Base-by-base conservation (phyloP, 169 alveolate genomes). In the Plasmodium chabaudi region DNA sequence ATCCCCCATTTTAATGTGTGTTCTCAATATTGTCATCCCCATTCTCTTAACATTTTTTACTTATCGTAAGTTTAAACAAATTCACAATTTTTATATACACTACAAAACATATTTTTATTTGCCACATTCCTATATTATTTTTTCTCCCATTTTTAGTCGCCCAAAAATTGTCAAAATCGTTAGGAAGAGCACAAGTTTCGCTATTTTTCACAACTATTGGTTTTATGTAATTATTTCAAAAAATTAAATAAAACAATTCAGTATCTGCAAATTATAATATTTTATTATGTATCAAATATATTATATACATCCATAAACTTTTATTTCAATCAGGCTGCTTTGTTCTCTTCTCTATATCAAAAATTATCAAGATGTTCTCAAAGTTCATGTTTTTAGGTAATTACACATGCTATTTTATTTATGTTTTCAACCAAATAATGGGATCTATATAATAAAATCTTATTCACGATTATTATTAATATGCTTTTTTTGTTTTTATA, bases 161-260 rank as follows among this genome's bases (percentile, higher is more conserved):
- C 13, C 88, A 75, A 51, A 75, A 75, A 55, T 57, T 75, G 75
- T 75, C 88, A 21, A 75, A 75, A 68, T 61, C 77, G 13, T 63
- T 75, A 17, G 88, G 88, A n/a, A 51, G 88, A 65, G 88, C 88
- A 15, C 88, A 75, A 55, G 88, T 75, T 75, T 75, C 88, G 23
- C 61, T 75, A 42, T 75, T 75, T 57, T 75, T 75, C 74, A 75
- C 88, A 13, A 25, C 72, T 57, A 75, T 75, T 49, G 88, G 88
- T 56, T 75, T 75, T 63, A 13, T 75, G 88, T 75, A 61, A 75
- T 46, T 49, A 25, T 21, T 73, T 23, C n/a, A 60, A 73, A 72
- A 17, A 55, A 46, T 10, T 39, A 51, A 51, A 13, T 2, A 13
- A 51, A 51, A 51, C 9, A 51, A 51, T 13, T 51, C n/a, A 51